Base-by-base conservation (phyloP, 495 filamentous ascomycete genomes). In the Melanomma pulvis-pyrius region DNA sequence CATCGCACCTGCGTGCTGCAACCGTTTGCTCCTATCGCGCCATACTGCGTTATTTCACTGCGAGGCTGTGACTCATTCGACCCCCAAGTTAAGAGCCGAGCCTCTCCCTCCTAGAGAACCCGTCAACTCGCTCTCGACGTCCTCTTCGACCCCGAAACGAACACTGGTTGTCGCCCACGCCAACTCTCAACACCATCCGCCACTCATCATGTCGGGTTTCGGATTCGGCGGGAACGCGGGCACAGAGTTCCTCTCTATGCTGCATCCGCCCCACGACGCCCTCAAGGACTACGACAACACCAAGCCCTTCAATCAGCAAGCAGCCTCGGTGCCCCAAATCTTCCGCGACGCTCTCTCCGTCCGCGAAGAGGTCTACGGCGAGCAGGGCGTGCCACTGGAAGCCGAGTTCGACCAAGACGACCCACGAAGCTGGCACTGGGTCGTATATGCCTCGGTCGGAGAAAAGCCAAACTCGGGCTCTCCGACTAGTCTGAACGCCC, bases 361-460 rank as follows among this genome's bases (percentile, higher is more conserved):
- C 53, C 89, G 93, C 55, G 80, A 87, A 61, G 73, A 77, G 32
- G 93, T 97, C 68, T 97, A 91, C 75, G 61, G 81, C 22, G 92
- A 96, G 75, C 93, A 97, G 69, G 68, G 79, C 12, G 84, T 90
- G 28, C 82, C 88, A 0, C 74, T 85, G 0, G 83, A 84, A 1
- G 82, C 83, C 70, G 93, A 98, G 71, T 80, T 90, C 70, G 93
- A 98, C 78, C 76, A 76, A 1, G 91, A 97, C 74, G 93, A 98
- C 74, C 21, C 78, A 1, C 83, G 90, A 8, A 86, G 84, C 65
- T 92, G 86, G 79, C 92, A 97, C 74, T 96, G 90, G 88, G 84
- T 96, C 29, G 77, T 87, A 28, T 96, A 92, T 77, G 85, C 84
- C 41, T 81, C 78, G 22, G 79, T 83, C 47, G 76, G 79, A 62